phyloP scores from a whole-genome alignment of 768 basidiomycete species.

The Sporobolomyces pararoseus region DNA sequence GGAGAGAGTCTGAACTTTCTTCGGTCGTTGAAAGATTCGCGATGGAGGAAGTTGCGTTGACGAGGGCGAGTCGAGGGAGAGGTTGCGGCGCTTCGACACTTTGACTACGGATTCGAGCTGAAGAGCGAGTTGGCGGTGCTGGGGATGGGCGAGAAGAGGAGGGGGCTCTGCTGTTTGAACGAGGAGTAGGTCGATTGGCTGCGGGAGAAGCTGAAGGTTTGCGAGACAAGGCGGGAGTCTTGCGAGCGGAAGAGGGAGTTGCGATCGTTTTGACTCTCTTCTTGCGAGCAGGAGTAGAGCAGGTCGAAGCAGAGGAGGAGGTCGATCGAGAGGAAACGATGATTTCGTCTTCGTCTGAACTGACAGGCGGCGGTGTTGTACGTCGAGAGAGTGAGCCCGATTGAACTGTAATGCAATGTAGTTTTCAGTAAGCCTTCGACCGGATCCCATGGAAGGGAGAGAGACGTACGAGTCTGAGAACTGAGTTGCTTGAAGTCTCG shows the following conservation, averaged over 20 bases:
- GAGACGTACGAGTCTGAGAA: background rate
- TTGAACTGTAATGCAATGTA: background rate
- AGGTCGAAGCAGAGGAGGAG: background rate
- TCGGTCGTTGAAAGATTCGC: background rate
- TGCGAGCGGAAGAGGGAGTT: background rate
- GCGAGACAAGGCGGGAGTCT: background rate
- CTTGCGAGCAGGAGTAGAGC: background rate
- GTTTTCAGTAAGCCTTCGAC: too few species aligned
- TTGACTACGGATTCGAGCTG: background rate
- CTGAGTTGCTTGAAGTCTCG: background rate
- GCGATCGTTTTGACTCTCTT: background rate
- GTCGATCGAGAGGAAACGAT: background rate
- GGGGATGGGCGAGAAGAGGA: background rate
- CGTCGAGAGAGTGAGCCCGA: background rate
- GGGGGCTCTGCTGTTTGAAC: slow-evolving; percentile 1
- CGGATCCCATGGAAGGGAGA: too few species aligned
- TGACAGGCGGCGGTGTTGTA: background rate
- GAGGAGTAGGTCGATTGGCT: background rate
- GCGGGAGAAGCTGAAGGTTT: background rate
- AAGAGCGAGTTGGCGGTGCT: background rate
- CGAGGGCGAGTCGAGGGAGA: background rate
- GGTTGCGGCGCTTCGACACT: background rate
- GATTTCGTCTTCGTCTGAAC: slow-evolving; percentile 3
- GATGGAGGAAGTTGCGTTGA: background rate
- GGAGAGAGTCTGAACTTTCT: background rate